Base-by-base conservation (phyloP, 495 filamentous ascomycete genomes). In the Antarctomyces pellizariae region DNA sequence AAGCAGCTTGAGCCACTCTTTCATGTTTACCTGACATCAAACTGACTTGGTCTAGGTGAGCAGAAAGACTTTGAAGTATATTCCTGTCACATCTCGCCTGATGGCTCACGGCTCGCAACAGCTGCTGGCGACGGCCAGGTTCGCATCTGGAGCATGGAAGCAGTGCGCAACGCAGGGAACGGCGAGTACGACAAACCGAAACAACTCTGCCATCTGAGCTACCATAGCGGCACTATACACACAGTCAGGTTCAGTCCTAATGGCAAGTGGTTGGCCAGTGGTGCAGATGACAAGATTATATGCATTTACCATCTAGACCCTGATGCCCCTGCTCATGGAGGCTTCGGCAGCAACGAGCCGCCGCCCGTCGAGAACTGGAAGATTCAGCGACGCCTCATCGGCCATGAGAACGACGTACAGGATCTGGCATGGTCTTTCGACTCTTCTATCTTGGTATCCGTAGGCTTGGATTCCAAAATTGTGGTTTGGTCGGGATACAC, bases 331-430 rank as follows among this genome's bases (percentile, higher is more conserved):
- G 62, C 74, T 9, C 32, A 48, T 15, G 25, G 27, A 19, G 22
- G 34, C 28, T 28, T 52, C 73, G 82, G 83, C 22, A 71, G 77
- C 11, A 89, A 89, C 42, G 89, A 95, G 39, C 64, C 77, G 16
- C 80, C 83, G 1, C 79, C 84, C 0, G 75, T 84, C 13, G 86
- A 99, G 52, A 91, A 89, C 41, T 99, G 86, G 86, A 77, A 86
- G 44, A 89, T 89, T 17, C 66, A 78, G 32, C 72, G 78, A 33
- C 73, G 86, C 35, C 55, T 99, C 26, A 84, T 90, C 25, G 89
- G 89, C 5, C 86, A 99, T 43, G 86, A 99, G 28, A 95, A 95
- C 48, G 86, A 99, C 53, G 80, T 99, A 19, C 86, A 95, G 49
- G 89, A 99, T 58, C 56, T 95, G 30, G 86, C 78, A 16, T 99